Conservation (phyloP, 805 yeast species). For the Lachancea meyersii region DNA sequence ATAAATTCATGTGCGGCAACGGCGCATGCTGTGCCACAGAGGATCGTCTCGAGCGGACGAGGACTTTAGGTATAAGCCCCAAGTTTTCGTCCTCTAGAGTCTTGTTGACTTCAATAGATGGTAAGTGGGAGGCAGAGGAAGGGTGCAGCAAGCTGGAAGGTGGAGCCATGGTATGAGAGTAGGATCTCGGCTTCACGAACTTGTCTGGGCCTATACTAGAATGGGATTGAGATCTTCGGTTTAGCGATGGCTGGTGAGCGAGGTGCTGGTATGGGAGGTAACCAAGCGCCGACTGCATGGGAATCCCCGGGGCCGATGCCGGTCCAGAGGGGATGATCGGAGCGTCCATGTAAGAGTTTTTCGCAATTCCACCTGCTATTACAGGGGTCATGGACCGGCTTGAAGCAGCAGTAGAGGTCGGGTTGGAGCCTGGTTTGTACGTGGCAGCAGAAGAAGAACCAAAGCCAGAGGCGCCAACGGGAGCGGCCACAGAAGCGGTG, state of each 20-base stretch:
- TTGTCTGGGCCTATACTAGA: slow-evolving; percentile 15
- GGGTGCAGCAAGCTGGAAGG: slow-evolving; percentile 2
- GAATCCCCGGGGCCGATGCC: neutral
- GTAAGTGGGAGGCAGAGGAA: slow-evolving; percentile 2
- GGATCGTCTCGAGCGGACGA: slow-evolving; percentile 28
- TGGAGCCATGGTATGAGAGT: slow-evolving; percentile 21
- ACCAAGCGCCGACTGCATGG: neutral
- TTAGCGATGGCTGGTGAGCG: neutral
- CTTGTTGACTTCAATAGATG: slow-evolving; percentile 1
- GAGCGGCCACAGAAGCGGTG: too few relatives aligned
- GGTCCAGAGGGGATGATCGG: neutral
- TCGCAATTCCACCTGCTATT: neutral
- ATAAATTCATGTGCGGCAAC: neutral
- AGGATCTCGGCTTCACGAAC: slow-evolving; percentile 27
- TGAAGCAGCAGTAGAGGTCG: neutral
- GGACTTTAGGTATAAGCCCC: slow-evolving; percentile 33
- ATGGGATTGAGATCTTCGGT: neutral
- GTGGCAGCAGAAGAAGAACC: neutral
- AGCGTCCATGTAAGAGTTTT: neutral
- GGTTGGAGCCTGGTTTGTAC: too few relatives aligned
- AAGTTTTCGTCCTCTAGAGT: slow-evolving; percentile 25
- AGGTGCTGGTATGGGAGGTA: neutral
- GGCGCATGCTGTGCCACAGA: slow-evolving; percentile 11
- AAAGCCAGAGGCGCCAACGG: too few relatives aligned
- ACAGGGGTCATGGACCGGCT: neutral